Base-by-base conservation (phyloP, 495 filamentous ascomycete species). In the Parachaetomium inaequale region DNA sequence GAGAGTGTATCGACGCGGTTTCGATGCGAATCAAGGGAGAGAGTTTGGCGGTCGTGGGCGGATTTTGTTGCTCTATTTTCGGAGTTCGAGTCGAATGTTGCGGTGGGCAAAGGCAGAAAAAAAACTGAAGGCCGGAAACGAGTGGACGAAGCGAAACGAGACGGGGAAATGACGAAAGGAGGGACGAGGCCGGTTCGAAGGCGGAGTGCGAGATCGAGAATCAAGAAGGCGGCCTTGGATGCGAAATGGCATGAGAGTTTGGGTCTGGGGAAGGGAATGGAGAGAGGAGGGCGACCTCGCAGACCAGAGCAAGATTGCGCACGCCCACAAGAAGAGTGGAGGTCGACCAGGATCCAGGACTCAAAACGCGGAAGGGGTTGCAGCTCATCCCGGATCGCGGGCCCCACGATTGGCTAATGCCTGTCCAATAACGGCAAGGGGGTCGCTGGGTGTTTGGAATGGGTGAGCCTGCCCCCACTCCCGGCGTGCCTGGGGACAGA, bases 251-350 rank as follows among this genome's bases (percentile, higher is more conserved):
- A 50, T 46, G 51, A 64, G 59, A 57, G 62, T 68, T 73, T 65
- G 65, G 71, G 42, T 68, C 71, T 68, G 69, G 67, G 67, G 64
- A 69, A 60, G 55, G 51, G 11, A 58, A 60, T 21, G 40, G 56
- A 53, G 23, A 60, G 55, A 65, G 51, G 57, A 62, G 59, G 12
- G 32, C 15, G 6, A 14, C 26, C n/a, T 50, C 19, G 10, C 53
- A 56, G 46, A 51, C 36, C 50, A 54, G 63, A 45, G 67, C 61
- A 71, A 61, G 62, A 68, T 63, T 62, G 69, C 62, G 50, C 62
- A 47, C 62, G 58, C 60, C 60, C 57, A 47, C 51, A 59, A 46
- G 47, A 58, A 55, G 60, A 60, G 65, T 67, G 65, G 69, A 63
- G 66, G 64, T 53, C 28, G 42, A 42, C 63, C 58, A 47, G 63